Conservation (phyloP, 2,329 filamentous ascomycete species). For the Fonsecaea erecta region DNA sequence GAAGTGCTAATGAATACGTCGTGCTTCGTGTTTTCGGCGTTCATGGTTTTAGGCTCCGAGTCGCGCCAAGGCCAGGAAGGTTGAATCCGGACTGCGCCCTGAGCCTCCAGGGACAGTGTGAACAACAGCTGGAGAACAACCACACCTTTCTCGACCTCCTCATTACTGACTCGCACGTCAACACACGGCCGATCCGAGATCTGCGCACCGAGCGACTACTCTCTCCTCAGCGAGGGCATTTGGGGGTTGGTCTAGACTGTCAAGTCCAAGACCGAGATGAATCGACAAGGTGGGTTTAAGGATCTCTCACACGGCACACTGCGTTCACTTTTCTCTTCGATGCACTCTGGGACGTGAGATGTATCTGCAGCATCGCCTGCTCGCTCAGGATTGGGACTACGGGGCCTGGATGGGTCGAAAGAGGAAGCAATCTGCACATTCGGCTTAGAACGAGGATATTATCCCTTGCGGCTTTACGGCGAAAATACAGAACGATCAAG, state of each 20-base stretch:
- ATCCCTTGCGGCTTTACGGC: not conserved
- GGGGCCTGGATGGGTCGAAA: not conserved
- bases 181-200: constrained; percentile 1
- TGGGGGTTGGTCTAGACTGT: not conserved
- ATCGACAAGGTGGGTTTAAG: constrained; percentile 32
- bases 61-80: not conserved
- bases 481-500: not conserved
- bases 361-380: not conserved
- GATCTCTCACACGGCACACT: not conserved
- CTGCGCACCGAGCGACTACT: not conserved
- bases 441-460: not conserved
- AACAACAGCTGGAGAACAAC: not conserved
- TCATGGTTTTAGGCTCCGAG: not conserved
- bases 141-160: not conserved
- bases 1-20: not conserved
- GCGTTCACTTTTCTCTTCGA: not conserved
- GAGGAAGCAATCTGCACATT: not conserved
- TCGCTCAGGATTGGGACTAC: not conserved
- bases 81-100: not conserved
- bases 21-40: not conserved
- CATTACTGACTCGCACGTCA: not conserved
- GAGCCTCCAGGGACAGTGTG: not conserved
- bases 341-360: not conserved
- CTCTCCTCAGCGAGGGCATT: constrained; percentile 11
- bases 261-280: constrained; percentile 22